phyloP scores from a whole-genome alignment of 2,329 filamentous ascomycete species.

The Curvularia eragrostidis region DNA sequence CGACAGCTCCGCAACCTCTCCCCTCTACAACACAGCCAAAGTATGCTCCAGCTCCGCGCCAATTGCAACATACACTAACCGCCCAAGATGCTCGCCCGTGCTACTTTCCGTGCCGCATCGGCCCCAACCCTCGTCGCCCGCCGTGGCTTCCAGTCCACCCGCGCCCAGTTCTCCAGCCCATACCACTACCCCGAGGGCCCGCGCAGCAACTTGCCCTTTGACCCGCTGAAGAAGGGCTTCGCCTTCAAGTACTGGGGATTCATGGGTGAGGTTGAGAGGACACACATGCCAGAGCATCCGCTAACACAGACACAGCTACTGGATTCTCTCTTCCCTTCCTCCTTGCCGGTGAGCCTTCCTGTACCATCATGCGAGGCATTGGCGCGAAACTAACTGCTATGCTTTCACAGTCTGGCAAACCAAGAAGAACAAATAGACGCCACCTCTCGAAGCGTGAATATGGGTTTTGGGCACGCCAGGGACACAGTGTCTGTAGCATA shows the following conservation, averaged over 20 bases:
- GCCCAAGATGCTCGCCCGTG: constrained; percentile 77
- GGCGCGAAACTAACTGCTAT: constrained; percentile 28
- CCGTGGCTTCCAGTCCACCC: constrained; percentile 93
- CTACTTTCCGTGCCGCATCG: constrained; percentile 67
- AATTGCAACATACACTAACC: constrained; percentile 47
- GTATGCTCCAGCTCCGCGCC: constrained; percentile 33
- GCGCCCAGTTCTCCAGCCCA: constrained; percentile 81
- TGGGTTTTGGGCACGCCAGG: constrained; percentile 26
- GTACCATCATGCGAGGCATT: neutral
- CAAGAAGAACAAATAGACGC: constrained; percentile 63
- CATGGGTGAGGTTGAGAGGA: constrained; percentile 63
- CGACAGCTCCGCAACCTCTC: constrained; percentile 32
- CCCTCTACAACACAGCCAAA: constrained; percentile 37
- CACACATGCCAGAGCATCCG: constrained; percentile 15
- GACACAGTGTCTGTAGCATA: constrained; percentile 43
- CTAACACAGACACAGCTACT: constrained; percentile 58
- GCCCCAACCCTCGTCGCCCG: constrained; percentile 73
- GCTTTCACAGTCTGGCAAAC: constrained; percentile 67
- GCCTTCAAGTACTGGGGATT: constrained; percentile 81
- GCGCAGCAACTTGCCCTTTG: constrained; percentile 95
- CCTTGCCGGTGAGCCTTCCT: constrained; percentile 64
- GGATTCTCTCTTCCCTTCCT: constrained; percentile 67
- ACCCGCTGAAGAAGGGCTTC: constrained; percentile 89
- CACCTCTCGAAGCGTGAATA: constrained; percentile 17
- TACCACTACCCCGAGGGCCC: constrained; percentile 99